phyloP scores from a whole-genome alignment of 129 eudicot species.

The Dittrichia graveolens region DNA sequence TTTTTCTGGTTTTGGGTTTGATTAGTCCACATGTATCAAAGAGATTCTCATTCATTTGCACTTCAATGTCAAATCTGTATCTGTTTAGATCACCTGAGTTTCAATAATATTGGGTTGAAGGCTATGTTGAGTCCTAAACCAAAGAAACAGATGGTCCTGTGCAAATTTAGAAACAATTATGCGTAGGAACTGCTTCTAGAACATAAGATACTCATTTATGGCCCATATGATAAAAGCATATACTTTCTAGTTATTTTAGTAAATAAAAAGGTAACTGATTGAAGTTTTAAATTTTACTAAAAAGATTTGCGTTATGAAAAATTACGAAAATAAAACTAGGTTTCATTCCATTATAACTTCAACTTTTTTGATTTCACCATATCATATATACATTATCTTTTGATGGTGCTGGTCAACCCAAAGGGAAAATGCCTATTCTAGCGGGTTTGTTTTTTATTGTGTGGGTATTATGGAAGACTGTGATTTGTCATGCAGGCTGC shows the following conservation, averaged over 20 bases:
- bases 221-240: no score
- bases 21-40: neutral
- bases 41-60: neutral
- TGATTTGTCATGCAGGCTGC: slow-evolving; percentile 17
- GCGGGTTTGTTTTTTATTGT: neutral
- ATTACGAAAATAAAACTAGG: no score
- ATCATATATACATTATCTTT: no score
- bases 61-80: neutral
- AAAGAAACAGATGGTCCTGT: neutral
- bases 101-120: neutral
- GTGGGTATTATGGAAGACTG: neutral
- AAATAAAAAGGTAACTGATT: no score
- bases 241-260: no score
- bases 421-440: neutral
- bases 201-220: neutral
- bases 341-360: no score
- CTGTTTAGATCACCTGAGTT: neutral
- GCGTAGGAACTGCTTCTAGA: neutral
- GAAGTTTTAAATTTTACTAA: no score
- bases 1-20: neutral
- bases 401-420: neutral
- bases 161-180: neutral
- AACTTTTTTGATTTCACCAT: no score
- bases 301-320: no score
- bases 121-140: neutral